Evolutionary conservation across 305 asterid species (phyloP).

Genomic region (Andrographis paniculata): DNA sequence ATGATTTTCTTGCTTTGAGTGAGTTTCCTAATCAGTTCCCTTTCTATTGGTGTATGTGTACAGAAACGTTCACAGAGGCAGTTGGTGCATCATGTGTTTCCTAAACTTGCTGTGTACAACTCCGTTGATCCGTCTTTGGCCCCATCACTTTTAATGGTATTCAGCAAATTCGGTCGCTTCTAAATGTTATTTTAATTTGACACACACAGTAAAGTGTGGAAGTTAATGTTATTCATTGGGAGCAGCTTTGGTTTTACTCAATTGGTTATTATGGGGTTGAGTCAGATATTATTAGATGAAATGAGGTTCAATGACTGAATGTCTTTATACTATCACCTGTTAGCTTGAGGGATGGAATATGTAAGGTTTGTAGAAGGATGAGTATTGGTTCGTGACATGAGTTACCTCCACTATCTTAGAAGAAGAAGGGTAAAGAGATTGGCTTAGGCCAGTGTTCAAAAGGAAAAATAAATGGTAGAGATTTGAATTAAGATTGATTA

Average conservation of each 20-base stretch:
- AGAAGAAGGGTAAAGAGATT: no score
- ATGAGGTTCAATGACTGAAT: slow-evolving; percentile 1
- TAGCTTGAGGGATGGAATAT: neutral
- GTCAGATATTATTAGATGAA: no score
- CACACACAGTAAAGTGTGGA: slow-evolving; percentile 3
- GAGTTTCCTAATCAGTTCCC: slow-evolving; percentile 14
- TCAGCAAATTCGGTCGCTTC: slow-evolving; percentile 13
- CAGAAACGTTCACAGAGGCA: slow-evolving; percentile 97
- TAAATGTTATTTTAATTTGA: slow-evolving; percentile 13
- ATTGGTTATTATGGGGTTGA: slow-evolving; percentile 1
- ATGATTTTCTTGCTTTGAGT: slow-evolving; percentile 14
- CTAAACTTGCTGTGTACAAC: slow-evolving; percentile 97
- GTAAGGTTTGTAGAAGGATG: slow-evolving; percentile 12
- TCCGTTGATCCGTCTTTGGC: slow-evolving; percentile 99
- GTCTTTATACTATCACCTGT: neutral
- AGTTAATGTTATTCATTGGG: no score
- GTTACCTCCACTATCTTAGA: no score
- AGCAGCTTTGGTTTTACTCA: slow-evolving; percentile 11
- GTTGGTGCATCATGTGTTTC: slow-evolving; percentile 89
- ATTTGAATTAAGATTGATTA: neutral
- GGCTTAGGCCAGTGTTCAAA: slow-evolving; percentile 6
- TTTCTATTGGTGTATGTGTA: slow-evolving; percentile 22
- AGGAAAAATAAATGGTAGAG: neutral
- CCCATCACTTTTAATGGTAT: slow-evolving; percentile 96
- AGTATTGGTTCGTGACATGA: slow-evolving; percentile 13